These are phyloP conservation scores for Diospyros lotus DNA, from an alignment of 148 eudicot species.

Conservation along the genomic window DNA sequence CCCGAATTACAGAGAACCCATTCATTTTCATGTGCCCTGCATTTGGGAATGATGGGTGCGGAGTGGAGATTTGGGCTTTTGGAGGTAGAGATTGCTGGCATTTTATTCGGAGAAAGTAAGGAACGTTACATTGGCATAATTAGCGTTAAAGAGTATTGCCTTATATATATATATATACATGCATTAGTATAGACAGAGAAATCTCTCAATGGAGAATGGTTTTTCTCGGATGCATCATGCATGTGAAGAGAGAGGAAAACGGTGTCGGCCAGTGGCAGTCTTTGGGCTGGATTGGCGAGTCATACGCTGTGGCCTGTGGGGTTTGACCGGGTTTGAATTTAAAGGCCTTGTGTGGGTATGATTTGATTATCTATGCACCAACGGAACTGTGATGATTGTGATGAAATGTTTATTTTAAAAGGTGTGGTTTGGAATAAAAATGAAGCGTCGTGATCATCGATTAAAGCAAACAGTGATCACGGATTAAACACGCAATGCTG, in stretches of 20 bases:
- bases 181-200: neutral
- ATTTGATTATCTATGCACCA: too few relatives aligned
- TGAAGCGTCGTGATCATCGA: too few relatives aligned
- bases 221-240: neutral
- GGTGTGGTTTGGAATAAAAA: neutral
- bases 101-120: slow-evolving; percentile 47
- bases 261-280: slow-evolving; percentile 34
- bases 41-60: neutral
- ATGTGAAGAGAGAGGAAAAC: slow-evolving; percentile 15
- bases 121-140: slow-evolving; percentile 17
- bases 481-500: too few relatives aligned
- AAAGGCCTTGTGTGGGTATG: neutral
- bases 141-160: slow-evolving; percentile 9
- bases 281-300: slow-evolving; percentile 3
- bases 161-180: neutral
- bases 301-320: slow-evolving; percentile 3
- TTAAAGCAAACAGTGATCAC: too few relatives aligned
- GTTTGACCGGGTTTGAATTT: slow-evolving; percentile 26
- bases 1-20: slow-evolving; percentile 4
- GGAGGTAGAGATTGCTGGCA: slow-evolving; percentile 58
- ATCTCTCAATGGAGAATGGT: neutral
- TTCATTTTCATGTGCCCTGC: neutral
- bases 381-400: too few relatives aligned
- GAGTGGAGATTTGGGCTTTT: neutral
- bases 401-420: too few relatives aligned